phyloP scores from a whole-genome alignment of 345 rosid genomes.

The Acer campestre region DNA sequence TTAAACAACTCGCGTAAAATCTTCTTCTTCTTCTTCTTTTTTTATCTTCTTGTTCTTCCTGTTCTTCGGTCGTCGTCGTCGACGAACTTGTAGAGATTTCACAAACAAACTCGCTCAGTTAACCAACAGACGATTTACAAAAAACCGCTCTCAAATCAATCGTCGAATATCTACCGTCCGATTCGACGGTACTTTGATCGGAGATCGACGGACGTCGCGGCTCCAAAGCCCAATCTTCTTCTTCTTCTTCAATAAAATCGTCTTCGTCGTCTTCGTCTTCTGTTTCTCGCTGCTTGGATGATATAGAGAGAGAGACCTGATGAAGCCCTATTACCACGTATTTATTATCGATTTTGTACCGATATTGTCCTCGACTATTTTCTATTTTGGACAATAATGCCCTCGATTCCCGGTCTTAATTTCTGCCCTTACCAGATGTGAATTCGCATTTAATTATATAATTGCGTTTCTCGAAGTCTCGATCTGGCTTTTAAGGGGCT shows the following conservation, averaged over 20 bases:
- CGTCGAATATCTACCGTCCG: conserved; percentile 17
- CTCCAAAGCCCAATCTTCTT: conserved; percentile 12
- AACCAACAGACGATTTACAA: conserved; percentile 3
- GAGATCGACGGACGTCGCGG: conserved; percentile 12
- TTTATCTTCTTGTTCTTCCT: neutral
- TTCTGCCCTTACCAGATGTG: neutral
- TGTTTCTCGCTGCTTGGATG: conserved; percentile 23
- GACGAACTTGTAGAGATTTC: conserved; percentile 3
- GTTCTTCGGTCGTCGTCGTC: conserved; percentile 2
- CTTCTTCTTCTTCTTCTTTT: neutral
- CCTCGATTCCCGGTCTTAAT: neutral
- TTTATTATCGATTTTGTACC: conserved; percentile 29
- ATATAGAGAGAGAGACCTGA: conserved; percentile 24
- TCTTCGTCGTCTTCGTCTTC: conserved; percentile 7
- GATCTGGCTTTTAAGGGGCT: neutral
- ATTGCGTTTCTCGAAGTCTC: conserved; percentile 7
- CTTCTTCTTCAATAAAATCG: neutral
- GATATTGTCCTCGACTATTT: conserved; percentile 25
- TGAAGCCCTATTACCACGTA: conserved; percentile 31
- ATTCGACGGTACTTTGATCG: conserved; percentile 9
- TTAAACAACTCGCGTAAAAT: conserved; percentile 11
- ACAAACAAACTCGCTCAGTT: neutral
- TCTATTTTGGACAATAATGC: neutral
- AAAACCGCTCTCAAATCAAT: neutral
- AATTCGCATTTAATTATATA: neutral